Evolutionary conservation across 768 basidiomycete species (phyloP).

Genomic region (Leccinum incarnatum): DNA sequence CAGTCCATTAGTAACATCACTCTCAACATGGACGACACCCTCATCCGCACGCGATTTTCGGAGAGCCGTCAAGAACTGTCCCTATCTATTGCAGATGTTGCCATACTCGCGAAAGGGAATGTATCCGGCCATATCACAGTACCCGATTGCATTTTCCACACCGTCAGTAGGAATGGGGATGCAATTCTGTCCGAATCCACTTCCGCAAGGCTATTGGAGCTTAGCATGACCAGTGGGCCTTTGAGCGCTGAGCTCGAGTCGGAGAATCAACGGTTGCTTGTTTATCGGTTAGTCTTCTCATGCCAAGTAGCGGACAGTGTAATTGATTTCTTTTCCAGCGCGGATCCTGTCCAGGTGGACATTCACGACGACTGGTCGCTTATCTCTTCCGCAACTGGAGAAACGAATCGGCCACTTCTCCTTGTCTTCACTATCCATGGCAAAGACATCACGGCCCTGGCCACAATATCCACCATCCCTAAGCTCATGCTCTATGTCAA

Average conservation of each 20-base stretch:
- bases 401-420: slow-evolving; percentile 51
- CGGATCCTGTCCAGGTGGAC: slow-evolving; percentile 72
- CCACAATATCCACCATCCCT: slow-evolving; percentile 74
- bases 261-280: slow-evolving; percentile 69
- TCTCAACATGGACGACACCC: slow-evolving; percentile 60
- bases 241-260: slow-evolving; percentile 68
- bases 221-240: slow-evolving; percentile 72
- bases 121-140: slow-evolving; percentile 66
- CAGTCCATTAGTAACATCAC: slow-evolving; percentile 76
- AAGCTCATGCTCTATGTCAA: slow-evolving; percentile 70
- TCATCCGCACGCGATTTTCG: slow-evolving; percentile 65
- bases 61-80: slow-evolving; percentile 61
- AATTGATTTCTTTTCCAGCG: slow-evolving; percentile 40
- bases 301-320: background rate
- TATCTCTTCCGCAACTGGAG: slow-evolving; percentile 37
- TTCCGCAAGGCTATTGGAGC: slow-evolving; percentile 59
- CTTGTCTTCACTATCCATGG: slow-evolving; percentile 77
- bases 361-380: slow-evolving; percentile 83
- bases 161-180: slow-evolving; percentile 56
- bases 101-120: slow-evolving; percentile 61
- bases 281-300: slow-evolving; percentile 60
- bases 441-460: slow-evolving; percentile 61
- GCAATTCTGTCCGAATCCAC: slow-evolving; percentile 29
- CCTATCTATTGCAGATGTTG: slow-evolving; percentile 55
- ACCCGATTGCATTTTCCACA: slow-evolving; percentile 73